phyloP scores from a whole-genome alignment of 2,329 filamentous ascomycete species.

The Colletotrichum shisoi region DNA sequence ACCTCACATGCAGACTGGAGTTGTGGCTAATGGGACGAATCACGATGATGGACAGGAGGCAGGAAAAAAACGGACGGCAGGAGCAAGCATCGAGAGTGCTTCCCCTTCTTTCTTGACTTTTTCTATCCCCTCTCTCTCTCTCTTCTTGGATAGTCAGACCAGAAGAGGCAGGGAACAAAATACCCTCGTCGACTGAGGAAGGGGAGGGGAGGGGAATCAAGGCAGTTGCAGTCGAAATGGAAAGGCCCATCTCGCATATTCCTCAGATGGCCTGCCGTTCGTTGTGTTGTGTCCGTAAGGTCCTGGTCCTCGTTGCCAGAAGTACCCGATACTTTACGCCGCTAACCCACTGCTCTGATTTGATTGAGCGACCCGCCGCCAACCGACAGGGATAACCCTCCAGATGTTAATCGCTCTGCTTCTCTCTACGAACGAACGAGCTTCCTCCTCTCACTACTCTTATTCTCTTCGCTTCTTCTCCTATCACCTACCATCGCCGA shows the following conservation, averaged over 20 bases:
- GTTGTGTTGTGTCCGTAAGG: too few relatives aligned
- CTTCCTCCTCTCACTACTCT: neutral
- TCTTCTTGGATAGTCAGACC: too few relatives aligned
- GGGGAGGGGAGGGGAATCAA: neutral
- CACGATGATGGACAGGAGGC: slow-evolving; percentile 6
- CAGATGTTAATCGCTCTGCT: slow-evolving; percentile 15
- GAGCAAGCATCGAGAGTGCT: slow-evolving; percentile 27
- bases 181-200: neutral
- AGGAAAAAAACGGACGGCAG: slow-evolving; percentile 7
- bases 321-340: slow-evolving; percentile 26
- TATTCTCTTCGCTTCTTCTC: neutral
- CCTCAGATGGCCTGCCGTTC: slow-evolving; percentile 2
- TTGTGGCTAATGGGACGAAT: slow-evolving; percentile 7
- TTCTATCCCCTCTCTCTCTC: too few relatives aligned
- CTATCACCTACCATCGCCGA: neutral
- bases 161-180: neutral
- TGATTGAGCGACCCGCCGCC: slow-evolving; percentile 26
- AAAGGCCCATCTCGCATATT: slow-evolving; percentile 28
- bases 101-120: slow-evolving; percentile 6
- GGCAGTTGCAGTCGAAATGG: slow-evolving; percentile 32
- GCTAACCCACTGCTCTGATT: slow-evolving; percentile 20
- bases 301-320: neutral
- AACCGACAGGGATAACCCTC: slow-evolving; percentile 23
- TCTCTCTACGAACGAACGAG: neutral
- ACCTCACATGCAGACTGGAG: slow-evolving; percentile 33